Conservation (phyloP, 2,329 filamentous ascomycete species). For the Calonectria honghensis region DNA sequence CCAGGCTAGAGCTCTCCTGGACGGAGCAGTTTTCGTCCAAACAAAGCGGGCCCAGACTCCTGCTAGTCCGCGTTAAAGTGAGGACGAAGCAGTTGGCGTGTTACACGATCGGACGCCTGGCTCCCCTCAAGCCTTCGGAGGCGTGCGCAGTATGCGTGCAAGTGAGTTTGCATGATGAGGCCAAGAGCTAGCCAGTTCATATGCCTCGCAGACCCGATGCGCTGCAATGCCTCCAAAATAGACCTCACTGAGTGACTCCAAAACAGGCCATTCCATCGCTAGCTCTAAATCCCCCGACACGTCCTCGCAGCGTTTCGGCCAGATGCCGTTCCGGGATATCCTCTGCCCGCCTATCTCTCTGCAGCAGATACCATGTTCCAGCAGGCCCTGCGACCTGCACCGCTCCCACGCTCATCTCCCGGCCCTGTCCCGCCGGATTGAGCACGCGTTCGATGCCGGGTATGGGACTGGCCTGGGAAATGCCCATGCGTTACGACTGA, state of each 20-base stretch:
- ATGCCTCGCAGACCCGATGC: constrained; percentile 9
- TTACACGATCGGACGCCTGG: background rate
- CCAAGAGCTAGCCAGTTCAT: background rate
- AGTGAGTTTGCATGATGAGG: constrained; percentile 21
- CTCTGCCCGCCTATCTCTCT: constrained; percentile 31
- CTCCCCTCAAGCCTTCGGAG: background rate
- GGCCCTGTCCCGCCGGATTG: constrained; percentile 37
- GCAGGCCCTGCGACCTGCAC: constrained; percentile 32
- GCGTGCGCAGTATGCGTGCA: constrained; percentile 19
- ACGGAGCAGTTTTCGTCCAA: constrained; percentile 11
- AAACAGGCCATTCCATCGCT: constrained; percentile 1
- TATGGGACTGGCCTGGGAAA: constrained; percentile 34
- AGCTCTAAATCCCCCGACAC: background rate
- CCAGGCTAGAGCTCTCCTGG: background rate
- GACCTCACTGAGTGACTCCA: background rate
- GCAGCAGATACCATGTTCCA: constrained; percentile 30
- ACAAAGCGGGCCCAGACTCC: constrained; percentile 10
- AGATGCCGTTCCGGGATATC: constrained; percentile 23
- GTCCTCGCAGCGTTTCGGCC: background rate
- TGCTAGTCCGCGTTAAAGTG: constrained; percentile 14
- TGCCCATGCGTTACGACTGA: constrained; percentile 46
- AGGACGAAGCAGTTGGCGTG: constrained; percentile 5
- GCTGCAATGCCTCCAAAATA: constrained; percentile 8
- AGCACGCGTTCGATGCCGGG: constrained; percentile 21
- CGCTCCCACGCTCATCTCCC: constrained; percentile 18